These are phyloP conservation scores for Phytophthora pisi DNA, from an alignment of 352 stramenopile species.

Conservation along the genomic window DNA sequence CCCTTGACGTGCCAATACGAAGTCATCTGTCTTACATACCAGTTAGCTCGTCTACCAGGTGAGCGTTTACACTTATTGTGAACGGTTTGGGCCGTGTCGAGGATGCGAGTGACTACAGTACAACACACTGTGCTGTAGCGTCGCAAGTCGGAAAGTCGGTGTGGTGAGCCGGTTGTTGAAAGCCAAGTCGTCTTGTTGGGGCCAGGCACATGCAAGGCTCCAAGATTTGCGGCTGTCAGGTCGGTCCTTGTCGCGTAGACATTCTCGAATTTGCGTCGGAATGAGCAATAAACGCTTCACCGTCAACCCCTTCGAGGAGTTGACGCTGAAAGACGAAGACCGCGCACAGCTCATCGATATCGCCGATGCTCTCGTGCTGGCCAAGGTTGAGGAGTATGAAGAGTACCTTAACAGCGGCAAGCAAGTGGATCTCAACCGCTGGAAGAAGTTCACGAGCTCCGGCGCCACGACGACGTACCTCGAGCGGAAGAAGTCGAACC, in stretches of 20 bases:
- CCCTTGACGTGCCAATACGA: too few species aligned
- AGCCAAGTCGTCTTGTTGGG: background rate
- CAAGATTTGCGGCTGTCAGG: background rate
- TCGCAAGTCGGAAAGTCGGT: too few species aligned
- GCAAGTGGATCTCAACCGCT: constrained; percentile 9
- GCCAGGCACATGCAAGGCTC: background rate
- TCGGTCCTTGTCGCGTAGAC: background rate
- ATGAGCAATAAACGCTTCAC: constrained; percentile 28
- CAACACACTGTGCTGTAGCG: too few species aligned
- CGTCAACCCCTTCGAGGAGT: constrained; percentile 19
- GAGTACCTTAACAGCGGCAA: constrained; percentile 15
- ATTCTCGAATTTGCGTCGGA: background rate
- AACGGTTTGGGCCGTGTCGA: too few species aligned
- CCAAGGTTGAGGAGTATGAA: constrained; percentile 23
- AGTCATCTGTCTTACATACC: too few species aligned
- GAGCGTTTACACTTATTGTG: too few species aligned
- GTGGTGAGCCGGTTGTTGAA: background rate
- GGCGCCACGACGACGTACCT: constrained; percentile 16
- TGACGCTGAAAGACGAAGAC: constrained; percentile 10
- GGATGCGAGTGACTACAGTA: too few species aligned
- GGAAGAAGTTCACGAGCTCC: constrained; percentile 20
- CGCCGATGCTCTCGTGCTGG: constrained; percentile 9
- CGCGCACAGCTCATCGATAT: constrained; percentile 14
- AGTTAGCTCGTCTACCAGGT: too few species aligned
- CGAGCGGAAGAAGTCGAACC: constrained; percentile 16